A percentile compares a stretch with the other conserved stretches of the same genome.
These are phyloP conservation scores for Xylariaceae sp. DNA, from an alignment of 2,329 filamentous ascomycete genomes.

Conservation along the genomic window DNA sequence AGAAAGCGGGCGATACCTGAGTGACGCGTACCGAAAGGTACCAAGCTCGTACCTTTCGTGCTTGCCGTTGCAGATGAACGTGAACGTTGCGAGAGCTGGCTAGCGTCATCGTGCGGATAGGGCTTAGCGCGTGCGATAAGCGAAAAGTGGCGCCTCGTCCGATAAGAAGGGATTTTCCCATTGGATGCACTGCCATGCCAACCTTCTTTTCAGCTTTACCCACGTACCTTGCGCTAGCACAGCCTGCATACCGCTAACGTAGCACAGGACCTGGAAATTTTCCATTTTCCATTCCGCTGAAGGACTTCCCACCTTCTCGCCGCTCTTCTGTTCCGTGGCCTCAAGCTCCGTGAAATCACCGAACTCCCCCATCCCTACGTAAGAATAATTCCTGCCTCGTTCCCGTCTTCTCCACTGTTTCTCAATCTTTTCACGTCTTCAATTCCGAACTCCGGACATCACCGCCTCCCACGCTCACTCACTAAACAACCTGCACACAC, in stretches of 20 bases:
- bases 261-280: slow-evolving; percentile 12
- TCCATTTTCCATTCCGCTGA: slow-evolving; percentile 8
- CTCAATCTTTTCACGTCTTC: slow-evolving; percentile 6
- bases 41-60: neutral
- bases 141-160: neutral
- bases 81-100: neutral
- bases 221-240: neutral
- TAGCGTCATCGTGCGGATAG: neutral
- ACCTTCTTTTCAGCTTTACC: slow-evolving; percentile 10
- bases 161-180: slow-evolving; percentile 4
- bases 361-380: neutral
- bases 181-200: slow-evolving; percentile 8
- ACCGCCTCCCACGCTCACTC: slow-evolving; percentile 9
- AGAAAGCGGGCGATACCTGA: no score
- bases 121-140: neutral
- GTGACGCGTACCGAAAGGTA: neutral
- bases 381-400: slow-evolving; percentile 4
- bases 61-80: neutral
- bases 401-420: slow-evolving; percentile 10
- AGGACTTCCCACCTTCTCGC: slow-evolving; percentile 1
- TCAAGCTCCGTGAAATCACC: slow-evolving; percentile 13
- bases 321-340: slow-evolving; percentile 8
- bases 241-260: neutral
- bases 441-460: slow-evolving; percentile 17
- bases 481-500: neutral